Conservation (phyloP, 495 filamentous ascomycete genomes). For the Ramalina peruviana region DNA sequence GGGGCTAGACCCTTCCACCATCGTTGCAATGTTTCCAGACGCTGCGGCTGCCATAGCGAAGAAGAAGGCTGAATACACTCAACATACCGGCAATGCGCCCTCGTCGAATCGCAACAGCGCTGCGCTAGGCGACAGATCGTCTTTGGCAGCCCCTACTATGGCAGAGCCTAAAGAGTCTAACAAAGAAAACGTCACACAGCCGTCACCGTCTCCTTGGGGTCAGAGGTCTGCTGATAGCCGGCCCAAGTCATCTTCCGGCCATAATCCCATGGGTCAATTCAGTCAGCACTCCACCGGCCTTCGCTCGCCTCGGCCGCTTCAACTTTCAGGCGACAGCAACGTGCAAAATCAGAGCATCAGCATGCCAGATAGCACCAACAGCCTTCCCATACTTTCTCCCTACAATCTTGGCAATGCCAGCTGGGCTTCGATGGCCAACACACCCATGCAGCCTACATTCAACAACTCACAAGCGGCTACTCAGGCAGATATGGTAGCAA, state of each 20-base stretch:
- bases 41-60: conserved; percentile 94
- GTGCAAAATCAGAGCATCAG: conserved; percentile 74
- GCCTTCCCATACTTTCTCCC: conserved; percentile 77
- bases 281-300: conserved; percentile 71
- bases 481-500: conserved; percentile 96
- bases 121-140: conserved; percentile 65
- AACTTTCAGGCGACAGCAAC: conserved; percentile 47
- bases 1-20: conserved; percentile 79
- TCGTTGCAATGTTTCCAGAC: conserved; percentile 98
- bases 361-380: conserved; percentile 52
- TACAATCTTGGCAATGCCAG: conserved; percentile 74
- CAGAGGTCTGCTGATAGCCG: conserved; percentile 44
- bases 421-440: conserved; percentile 98
- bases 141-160: conserved; percentile 65
- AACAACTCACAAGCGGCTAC: conserved; percentile 40
- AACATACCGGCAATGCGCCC: conserved; percentile 80
- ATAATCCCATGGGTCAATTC: conserved; percentile 94
- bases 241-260: conserved; percentile 82
- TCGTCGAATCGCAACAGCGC: conserved; percentile 89
- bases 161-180: conserved; percentile 46
- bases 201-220: conserved; percentile 69
- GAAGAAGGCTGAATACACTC: conserved; percentile 92
- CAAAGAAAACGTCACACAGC: conserved; percentile 41
- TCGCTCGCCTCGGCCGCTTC: conserved; percentile 62
- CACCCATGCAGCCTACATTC: conserved; percentile 86